phyloP scores from a whole-genome alignment of 805 yeast species.

The Teunomyces funiuensis region DNA sequence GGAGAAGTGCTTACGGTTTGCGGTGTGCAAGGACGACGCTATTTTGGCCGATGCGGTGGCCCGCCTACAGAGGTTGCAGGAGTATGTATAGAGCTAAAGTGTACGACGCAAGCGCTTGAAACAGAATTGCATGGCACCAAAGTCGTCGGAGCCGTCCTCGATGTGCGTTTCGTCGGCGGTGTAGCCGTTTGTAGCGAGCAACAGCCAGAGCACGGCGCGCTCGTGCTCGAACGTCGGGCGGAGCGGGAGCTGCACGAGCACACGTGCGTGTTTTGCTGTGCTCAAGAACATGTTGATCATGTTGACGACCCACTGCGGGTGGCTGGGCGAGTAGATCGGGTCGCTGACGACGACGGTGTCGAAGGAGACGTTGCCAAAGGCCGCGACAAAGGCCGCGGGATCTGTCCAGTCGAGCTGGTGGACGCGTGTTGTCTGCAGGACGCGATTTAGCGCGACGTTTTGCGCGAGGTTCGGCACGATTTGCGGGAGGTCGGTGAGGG shows the following conservation, averaged over 20 bases:
- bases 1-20: slow-evolving; percentile 86
- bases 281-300: slow-evolving; percentile 54
- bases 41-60: slow-evolving; percentile 78
- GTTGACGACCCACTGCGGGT: slow-evolving; percentile 69
- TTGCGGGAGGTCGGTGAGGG: slow-evolving; percentile 76
- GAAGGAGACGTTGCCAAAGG: slow-evolving; percentile 36
- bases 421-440: slow-evolving; percentile 29
- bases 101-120: slow-evolving; percentile 30
- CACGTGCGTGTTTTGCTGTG: slow-evolving; percentile 33
- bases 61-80: slow-evolving; percentile 67
- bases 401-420: slow-evolving; percentile 76
- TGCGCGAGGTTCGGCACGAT: slow-evolving; percentile 65
- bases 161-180: slow-evolving; percentile 34
- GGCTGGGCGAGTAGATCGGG: slow-evolving; percentile 82
- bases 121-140: slow-evolving; percentile 67
- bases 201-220: slow-evolving; percentile 57
- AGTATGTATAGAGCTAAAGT: slow-evolving; percentile 48
- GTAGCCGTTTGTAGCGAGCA: slow-evolving; percentile 42
- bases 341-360: slow-evolving; percentile 75
- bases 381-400: slow-evolving; percentile 43
- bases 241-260: slow-evolving; percentile 75
- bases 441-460: slow-evolving; percentile 57
- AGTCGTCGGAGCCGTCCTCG: slow-evolving; percentile 80
- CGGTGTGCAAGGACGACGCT: slow-evolving; percentile 91
- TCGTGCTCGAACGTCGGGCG: slow-evolving; percentile 66